Percentiles rank a stretch among this genome's conserved stretches.
phyloP scores from a whole-genome alignment of 2,329 filamentous ascomycete genomes.

The Penicillium nordicum region DNA sequence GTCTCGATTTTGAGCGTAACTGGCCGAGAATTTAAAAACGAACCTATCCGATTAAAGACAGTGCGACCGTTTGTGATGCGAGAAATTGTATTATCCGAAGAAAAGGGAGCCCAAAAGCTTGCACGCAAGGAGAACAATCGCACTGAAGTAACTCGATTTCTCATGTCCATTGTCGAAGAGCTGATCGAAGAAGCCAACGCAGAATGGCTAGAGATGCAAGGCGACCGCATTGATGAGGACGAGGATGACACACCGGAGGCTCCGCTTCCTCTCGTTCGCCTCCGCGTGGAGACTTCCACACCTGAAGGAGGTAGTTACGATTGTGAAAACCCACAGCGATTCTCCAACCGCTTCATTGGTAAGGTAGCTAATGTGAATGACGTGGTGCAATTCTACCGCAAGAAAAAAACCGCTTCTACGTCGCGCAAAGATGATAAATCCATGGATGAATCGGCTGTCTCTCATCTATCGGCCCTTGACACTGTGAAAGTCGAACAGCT shows the following conservation, averaged over 20 bases:
- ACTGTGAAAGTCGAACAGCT: slow-evolving; percentile 83
- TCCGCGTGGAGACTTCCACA: slow-evolving; percentile 86
- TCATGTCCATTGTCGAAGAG: slow-evolving; percentile 76
- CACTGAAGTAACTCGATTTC: slow-evolving; percentile 69
- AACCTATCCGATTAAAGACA: slow-evolving; percentile 78
- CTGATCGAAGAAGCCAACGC: slow-evolving; percentile 81
- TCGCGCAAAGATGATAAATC: slow-evolving; percentile 52
- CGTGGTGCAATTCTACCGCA: slow-evolving; percentile 87
- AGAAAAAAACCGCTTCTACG: slow-evolving; percentile 62
- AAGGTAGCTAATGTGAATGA: slow-evolving; percentile 92
- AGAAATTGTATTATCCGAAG: slow-evolving; percentile 73
- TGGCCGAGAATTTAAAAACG: slow-evolving; percentile 73
- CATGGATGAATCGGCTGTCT: slow-evolving; percentile 62
- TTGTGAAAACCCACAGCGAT: slow-evolving; percentile 90
- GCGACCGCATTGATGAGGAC: slow-evolving; percentile 50
- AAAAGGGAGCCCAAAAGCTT: slow-evolving; percentile 71
- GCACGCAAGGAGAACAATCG: slow-evolving; percentile 81
- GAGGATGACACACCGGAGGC: slow-evolving; percentile 55
- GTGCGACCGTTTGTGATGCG: slow-evolving; percentile 87
- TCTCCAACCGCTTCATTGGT: slow-evolving; percentile 87
- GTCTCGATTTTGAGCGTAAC: slow-evolving; percentile 81
- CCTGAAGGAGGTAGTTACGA: slow-evolving; percentile 83
- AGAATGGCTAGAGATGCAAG: slow-evolving; percentile 78
- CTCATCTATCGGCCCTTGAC: slow-evolving; percentile 61
- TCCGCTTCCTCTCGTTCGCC: slow-evolving; percentile 78